Evolutionary conservation across 2,329 filamentous ascomycete species (phyloP).

Genomic region (Neospermospora avenae): DNA sequence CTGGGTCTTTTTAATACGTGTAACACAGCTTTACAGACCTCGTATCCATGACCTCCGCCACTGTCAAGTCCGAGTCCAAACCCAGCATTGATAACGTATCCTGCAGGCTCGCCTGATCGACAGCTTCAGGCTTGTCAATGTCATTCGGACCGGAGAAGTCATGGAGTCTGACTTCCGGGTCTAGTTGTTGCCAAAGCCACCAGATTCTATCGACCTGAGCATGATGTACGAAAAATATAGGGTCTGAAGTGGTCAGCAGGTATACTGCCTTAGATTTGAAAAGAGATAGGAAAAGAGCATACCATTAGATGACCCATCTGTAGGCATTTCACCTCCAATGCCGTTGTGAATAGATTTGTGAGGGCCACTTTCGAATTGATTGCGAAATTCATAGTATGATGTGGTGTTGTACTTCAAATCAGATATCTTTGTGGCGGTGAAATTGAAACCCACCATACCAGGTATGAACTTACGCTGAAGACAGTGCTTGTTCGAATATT

Average conservation of each 20-base stretch:
- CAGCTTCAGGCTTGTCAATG: not conserved
- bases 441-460: not conserved
- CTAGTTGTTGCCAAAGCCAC: conserved; percentile 35
- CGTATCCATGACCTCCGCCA: not conserved
- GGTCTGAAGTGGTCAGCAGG: conserved; percentile 22
- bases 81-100: not conserved
- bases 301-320: not conserved
- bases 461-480: not conserved
- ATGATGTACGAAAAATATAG: conserved; percentile 36
- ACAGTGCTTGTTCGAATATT: not conserved
- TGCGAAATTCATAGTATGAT: not conserved
- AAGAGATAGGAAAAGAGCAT: not conserved
- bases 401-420: not conserved
- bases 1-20: not conserved
- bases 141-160: not conserved
- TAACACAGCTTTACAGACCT: not conserved
- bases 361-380: not conserved
- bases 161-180: not conserved
- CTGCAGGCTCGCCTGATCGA: not conserved
- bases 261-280: not conserved
- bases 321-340: not conserved
- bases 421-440: not conserved
- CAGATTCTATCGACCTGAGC: conserved; percentile 31
- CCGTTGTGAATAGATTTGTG: not conserved
- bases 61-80: not conserved